Base-by-base conservation (phyloP, 2,329 filamentous ascomycete species). In the Lithohypha guttulata region DNA sequence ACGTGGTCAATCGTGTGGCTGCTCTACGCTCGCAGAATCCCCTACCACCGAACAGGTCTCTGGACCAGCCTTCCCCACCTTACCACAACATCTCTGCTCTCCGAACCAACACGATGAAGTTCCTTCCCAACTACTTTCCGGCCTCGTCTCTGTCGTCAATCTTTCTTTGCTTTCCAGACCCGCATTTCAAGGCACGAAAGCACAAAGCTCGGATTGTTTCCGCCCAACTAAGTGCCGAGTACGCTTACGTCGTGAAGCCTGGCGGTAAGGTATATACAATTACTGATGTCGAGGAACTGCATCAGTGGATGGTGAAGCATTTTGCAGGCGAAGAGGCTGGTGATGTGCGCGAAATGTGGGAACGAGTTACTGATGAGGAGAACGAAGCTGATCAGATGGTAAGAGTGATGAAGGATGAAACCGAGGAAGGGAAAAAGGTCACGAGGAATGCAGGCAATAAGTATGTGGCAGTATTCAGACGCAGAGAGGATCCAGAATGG, bases 141-240 rank as follows among this genome's bases (percentile, higher is more conserved):
- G 82, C 79, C 54, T 69, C 65, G 10, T 87, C 95, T 58, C 75
- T 98, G 10, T 75, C 72, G 47, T 93, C 93, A 57, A 84, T 96
- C 56, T 98, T 98, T 61, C 83, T 98, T 53, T 98, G 91, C 67
- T 98, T 98, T 58, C 91, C 91, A 0, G 91, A 98, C 55, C 91
- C 91, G 43, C 91, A 98, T 62, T 98, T 98, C 70, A 98, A 98
- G 64, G 77, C 84, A 9, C 75, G 89, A 47, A 98, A 98, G 62
- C 91, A 96, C 68, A 98, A 98, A 64, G 87, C 87, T 26, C 73
- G 91, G 26, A 98, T 98, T 52, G 84, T 98, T 2, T 91, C 84
- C 15, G 73, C 81, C 29, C 86, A 85, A 10, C 67, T 98, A 38
- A 87, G 84, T 54, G 84, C 86, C 0, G 91, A 98, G 61, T 98